Base-by-base conservation (phyloP, 371 early-diverging fungal genomes). In the Apophysomyces variabilis region DNA sequence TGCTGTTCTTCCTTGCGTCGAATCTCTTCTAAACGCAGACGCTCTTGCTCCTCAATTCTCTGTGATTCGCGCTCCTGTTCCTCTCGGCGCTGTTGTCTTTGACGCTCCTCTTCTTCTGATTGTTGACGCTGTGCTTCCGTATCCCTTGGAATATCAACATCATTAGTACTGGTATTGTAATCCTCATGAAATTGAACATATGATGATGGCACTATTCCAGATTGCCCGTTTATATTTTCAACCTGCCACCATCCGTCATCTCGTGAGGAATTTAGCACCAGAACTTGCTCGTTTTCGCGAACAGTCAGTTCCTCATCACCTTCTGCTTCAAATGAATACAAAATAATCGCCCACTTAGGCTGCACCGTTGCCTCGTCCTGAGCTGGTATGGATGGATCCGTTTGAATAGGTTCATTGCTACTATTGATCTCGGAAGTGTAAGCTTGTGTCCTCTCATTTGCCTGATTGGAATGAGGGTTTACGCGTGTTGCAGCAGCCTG, bases 321-420 rank as follows among this genome's bases (percentile, higher is more conserved):
- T 59, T 86, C 83, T 1, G 93, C 88, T 7, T 82, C 76, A 74
- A 93, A 95, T 47, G 87, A 85, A 64, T 89, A 94, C n/a, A 93
- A 65, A 2, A 92, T 91, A 38, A 89, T 75, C 0, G 90, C 96
- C 74, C 78, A 76, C 64, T 78, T 75, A 12, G 87, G 82, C 16
- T 85, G 66, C 63, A 66, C 68, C n/a, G 74, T 21, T 21, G 16
- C 9, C 21, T 50, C 54, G 0, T 50, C 54, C 16, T 8, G 35
- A 21, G 21, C 21, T 16, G 21, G 5, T 61, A 54, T 41, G n/a
- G 50, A 11, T 59, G 62, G 9, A 16, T 35, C 26, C 12, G 6
- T n/a, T 46, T 36, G 45, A 6, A n/a, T 9, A 0, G 4, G 7
- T 44, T 26, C 21, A 61, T 38, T 45, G 61, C 14, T 7, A 18